A percentile compares a stretch with the other conserved stretches of the same genome.
Conservation (phyloP, 768 basidiomycete species). For the Trametes sanguinea region DNA sequence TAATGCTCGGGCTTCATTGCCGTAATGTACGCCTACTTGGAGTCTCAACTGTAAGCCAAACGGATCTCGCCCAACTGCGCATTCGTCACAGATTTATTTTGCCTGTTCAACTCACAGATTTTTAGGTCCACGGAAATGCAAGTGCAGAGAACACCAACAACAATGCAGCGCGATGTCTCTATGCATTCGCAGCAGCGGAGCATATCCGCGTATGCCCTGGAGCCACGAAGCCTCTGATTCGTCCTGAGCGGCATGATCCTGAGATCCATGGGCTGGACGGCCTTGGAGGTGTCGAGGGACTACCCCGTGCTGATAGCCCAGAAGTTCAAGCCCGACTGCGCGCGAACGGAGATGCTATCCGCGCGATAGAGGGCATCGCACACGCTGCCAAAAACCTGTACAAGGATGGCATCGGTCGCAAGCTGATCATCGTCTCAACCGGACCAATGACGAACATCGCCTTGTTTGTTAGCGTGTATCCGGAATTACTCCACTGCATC, state of each 20-base stretch:
- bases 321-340: slow-evolving; percentile 52
- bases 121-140: slow-evolving; percentile 82
- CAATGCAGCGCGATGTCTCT: slow-evolving; percentile 78
- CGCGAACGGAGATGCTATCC: slow-evolving; percentile 42
- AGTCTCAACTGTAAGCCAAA: slow-evolving; percentile 69
- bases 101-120: neutral
- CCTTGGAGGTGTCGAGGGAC: slow-evolving; percentile 80
- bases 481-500: slow-evolving; percentile 54
- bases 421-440: slow-evolving; percentile 71
- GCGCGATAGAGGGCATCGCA: slow-evolving; percentile 74
- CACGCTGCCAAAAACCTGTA: slow-evolving; percentile 52
- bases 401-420: slow-evolving; percentile 57
- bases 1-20: slow-evolving; percentile 72
- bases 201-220: slow-evolving; percentile 68
- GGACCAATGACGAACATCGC: slow-evolving; percentile 86
- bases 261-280: slow-evolving; percentile 86
- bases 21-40: slow-evolving; percentile 71
- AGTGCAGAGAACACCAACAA: slow-evolving; percentile 56
- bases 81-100: neutral
- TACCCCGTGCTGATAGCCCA: slow-evolving; percentile 52
- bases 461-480: slow-evolving; percentile 42
- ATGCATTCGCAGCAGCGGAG: slow-evolving; percentile 67
- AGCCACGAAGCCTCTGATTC: slow-evolving; percentile 67
- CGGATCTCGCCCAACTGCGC: too few relatives aligned
- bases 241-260: slow-evolving; percentile 61